Conservation (phyloP, 139 green algal species). For the Volvox africanus region DNA sequence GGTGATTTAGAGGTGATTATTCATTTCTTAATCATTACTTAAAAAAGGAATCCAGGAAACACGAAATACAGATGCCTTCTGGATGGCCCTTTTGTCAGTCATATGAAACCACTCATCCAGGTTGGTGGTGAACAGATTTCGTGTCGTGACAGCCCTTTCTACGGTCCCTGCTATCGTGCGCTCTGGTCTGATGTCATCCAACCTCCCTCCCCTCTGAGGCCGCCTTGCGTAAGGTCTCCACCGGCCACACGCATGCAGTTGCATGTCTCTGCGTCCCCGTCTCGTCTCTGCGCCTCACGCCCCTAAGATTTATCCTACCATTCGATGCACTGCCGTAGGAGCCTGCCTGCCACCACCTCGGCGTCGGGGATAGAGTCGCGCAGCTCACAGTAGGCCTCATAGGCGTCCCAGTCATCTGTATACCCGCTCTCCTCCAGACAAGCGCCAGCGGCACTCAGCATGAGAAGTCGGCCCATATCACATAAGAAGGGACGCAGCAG, state of each 20-base stretch:
- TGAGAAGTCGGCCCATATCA: conserved; percentile 9
- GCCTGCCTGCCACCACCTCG: not conserved
- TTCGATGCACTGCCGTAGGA: not conserved
- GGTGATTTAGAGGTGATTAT: no score
- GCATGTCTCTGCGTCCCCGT: not conserved
- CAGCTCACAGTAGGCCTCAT: not conserved
- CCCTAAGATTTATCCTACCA: not conserved
- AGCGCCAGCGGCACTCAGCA: not conserved
- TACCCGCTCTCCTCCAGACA: conserved; percentile 2
- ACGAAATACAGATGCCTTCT: not conserved
- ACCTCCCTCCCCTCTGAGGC: not conserved
- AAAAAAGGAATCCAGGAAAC: not conserved
- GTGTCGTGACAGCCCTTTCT: not conserved
- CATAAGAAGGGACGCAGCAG: not conserved
- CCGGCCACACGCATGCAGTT: not conserved
- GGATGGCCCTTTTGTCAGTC: not conserved
- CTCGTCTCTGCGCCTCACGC: not conserved
- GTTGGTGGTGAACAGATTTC: not conserved
- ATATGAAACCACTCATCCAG: not conserved
- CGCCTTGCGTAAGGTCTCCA: not conserved
- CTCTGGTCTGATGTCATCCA: no score
- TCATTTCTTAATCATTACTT: no score
- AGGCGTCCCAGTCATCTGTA: conserved; percentile 33
- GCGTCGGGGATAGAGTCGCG: conserved; percentile 18
- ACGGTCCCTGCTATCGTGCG: not conserved